Evolutionary conservation across 805 yeast genomes (phyloP).

Genomic region (Kazachstania kunashirensis): DNA sequence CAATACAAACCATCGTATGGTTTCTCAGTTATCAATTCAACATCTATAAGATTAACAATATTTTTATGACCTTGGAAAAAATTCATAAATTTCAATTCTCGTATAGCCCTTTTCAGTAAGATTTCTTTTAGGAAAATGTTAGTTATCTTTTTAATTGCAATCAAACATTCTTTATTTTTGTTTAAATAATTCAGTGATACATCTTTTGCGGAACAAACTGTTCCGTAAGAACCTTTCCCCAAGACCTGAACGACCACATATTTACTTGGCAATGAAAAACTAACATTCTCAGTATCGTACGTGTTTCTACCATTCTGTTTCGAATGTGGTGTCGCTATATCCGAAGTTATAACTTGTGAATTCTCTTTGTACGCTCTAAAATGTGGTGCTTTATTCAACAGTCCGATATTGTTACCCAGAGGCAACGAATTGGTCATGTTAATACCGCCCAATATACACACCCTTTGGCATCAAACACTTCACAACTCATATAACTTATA

Average conservation of each 20-base stretch:
- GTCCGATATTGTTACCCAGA: too few species aligned
- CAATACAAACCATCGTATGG: conserved; percentile 86
- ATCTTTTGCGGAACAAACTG: conserved; percentile 62
- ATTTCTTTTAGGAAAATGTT: conserved; percentile 59
- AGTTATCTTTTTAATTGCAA: conserved; percentile 78
- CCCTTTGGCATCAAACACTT: too few species aligned
- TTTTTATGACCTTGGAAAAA: conserved; percentile 81
- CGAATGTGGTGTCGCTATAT: too few species aligned
- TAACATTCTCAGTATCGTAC: conserved; percentile 36
- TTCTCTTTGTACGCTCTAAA: too few species aligned
- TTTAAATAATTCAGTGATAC: conserved; percentile 17
- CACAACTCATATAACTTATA: too few species aligned
- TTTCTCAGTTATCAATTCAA: conserved; percentile 53
- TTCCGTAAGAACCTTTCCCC: conserved; percentile 83
- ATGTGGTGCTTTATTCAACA: too few species aligned
- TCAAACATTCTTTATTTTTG: conserved; percentile 9
- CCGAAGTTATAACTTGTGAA: too few species aligned
- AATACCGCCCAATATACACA: too few species aligned
- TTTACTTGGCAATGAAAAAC: conserved; percentile 53
- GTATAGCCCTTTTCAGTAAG: conserved; percentile 64
- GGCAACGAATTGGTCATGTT: too few species aligned
- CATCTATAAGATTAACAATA: conserved; percentile 62
- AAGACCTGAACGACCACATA: conserved; percentile 49
- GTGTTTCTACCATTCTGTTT: conserved; percentile 30
- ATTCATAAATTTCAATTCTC: conserved; percentile 75